Base-by-base conservation (phyloP, 2,329 filamentous ascomycete species). In the Fusarium tanahbumbuense region DNA sequence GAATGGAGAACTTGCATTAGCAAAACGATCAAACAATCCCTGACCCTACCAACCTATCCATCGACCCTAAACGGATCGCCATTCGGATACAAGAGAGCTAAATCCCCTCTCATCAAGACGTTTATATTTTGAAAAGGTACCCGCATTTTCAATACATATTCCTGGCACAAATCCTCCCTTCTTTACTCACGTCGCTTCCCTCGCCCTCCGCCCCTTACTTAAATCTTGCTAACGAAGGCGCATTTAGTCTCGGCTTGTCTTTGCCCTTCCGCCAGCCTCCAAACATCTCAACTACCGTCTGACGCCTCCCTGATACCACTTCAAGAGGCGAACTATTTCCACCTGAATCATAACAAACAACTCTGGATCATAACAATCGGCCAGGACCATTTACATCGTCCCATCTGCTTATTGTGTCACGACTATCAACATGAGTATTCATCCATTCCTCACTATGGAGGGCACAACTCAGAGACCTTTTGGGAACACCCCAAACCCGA, bases 41-140 rank as follows among this genome's bases (percentile, higher is more conserved):
- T 68, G 64, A 65, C 48, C 60, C 64, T 72, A 62, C 53, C 67
- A 63, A 67, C 70, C 70, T 20, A 48, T 60, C 44, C n/a, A 56
- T 55, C 44, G 25, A 56, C 72, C 72, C 70, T 75, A 60, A 61
- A 75, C 72, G 70, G 64, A 56, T 57, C 61, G 53, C 53, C 60
- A 66, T 64, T 60, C 41, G 66, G 73, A 71, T 78, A 78, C 76
- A 79, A 79, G 76, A 78, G 68, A 71, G 62, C 61, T 57, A 66
- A 56, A 55, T 45, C 61, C 75, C 77, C 74, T 77, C 74, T 61
- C 67, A 57, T 71, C 63, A 67, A 56, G 70, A 70, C 66, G 57
- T 67, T 40, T 64, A 71, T 71, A 70, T 71, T 37, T 53, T 61
- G 60, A 60, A 59, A 48, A 61, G 49, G 56, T 64, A 49, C 68